Base-by-base conservation (phyloP, 148 eudicot species). In the Heliosperma pusillum region DNA sequence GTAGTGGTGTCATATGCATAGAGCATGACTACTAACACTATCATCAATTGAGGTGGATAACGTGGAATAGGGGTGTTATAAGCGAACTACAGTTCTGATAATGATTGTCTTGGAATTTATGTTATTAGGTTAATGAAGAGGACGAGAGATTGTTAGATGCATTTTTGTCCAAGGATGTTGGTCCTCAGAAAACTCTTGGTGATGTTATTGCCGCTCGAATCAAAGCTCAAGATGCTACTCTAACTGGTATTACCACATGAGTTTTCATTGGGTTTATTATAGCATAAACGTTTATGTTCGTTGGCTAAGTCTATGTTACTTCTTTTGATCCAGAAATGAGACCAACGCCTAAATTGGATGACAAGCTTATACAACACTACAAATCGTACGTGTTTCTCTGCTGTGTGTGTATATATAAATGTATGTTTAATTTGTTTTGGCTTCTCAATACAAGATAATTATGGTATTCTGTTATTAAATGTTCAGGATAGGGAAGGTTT, bases 81-180 rank as follows among this genome's bases (percentile, higher is more conserved):
- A 10, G 42, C 10, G 55, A 12, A 30, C 52, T n/a, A 7, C 20
- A 13, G 7, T 4, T 42, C 22, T 16, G 19, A n/a, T 7, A 29
- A 36, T 36, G 25, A 68, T 60, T 22, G 50, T 19, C 19, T 6
- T 68, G 74, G 3, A 67, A 50, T 74, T 6, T 22, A 53, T 67
- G 45, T 90, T 91, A 87, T 36, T 83, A 89, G 71, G 80, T 89
- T 47, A 80, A 95, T 71, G 96, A 95, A 83, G 96, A 88, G 12
- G 98, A 90, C 53, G 97, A 89, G 80, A 84, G 80, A 79, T 80
- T 95, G 82, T 79, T 95, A 69, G 97, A 95, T 47, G 87, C 93
- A n/a, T 92, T 95, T 76, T 76, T 87, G 36, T 89, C 88, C 0
- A 90, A 80, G 78, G 85, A 86, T 73, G 82, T 78, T 10, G 89